A percentile compares a stretch with the other conserved stretches of the same genome.
These are phyloP conservation scores for Xylaria sp. DNA, from an alignment of 2,329 filamentous ascomycete species.

Conservation along the genomic window DNA sequence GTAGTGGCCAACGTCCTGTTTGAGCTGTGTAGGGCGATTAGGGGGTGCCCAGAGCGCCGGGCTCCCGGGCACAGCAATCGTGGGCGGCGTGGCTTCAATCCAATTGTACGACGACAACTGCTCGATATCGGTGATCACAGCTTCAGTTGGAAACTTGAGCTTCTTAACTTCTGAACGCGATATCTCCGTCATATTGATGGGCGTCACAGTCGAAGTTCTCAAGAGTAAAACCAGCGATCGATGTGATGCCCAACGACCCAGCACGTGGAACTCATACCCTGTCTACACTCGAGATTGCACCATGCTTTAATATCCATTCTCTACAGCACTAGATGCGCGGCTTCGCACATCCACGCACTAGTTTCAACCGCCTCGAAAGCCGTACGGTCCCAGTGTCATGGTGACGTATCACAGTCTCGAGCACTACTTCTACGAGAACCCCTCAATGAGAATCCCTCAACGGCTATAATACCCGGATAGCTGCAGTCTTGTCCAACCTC, in stretches of 20 bases:
- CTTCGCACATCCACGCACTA: background rate
- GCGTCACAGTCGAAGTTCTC: background rate
- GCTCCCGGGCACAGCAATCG: constrained; percentile 42
- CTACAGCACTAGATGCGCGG: background rate
- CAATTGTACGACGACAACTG: constrained; percentile 47
- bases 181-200: background rate
- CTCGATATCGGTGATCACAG: constrained; percentile 34
- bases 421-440: background rate
- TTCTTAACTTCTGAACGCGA: background rate
- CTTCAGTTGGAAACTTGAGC: constrained; percentile 1
- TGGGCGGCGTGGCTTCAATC: constrained; percentile 37
- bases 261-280: background rate
- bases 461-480: background rate
- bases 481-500: background rate
- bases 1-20: background rate
- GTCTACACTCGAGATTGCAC: background rate
- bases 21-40: background rate
- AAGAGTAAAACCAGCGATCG: background rate
- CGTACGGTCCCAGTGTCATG: background rate
- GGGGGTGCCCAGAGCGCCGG: constrained; percentile 35
- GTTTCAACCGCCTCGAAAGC: background rate
- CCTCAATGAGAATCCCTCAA: background rate
- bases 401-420: background rate
- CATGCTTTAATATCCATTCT: background rate
- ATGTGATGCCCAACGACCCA: background rate